These are phyloP conservation scores for Amphirosellinia nigrospora DNA, from an alignment of 495 filamentous ascomycete genomes.

Conservation along the genomic window DNA sequence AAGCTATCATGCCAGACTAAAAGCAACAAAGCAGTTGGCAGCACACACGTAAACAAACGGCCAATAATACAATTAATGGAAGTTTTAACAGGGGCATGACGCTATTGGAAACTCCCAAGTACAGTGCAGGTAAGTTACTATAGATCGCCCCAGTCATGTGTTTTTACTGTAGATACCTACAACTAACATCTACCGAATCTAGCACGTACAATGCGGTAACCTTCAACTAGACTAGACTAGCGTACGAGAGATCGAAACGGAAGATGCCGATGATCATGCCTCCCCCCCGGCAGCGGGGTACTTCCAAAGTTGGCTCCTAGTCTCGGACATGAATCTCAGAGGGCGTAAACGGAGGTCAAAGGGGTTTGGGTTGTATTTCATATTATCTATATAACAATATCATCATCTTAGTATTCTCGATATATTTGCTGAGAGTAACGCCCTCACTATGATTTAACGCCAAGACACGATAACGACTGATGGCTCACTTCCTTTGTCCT, in stretches of 20 bases:
- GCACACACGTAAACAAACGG: too few species aligned
- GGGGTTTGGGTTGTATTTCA: neutral
- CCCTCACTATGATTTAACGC: neutral
- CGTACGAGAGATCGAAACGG: neutral
- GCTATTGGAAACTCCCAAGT: neutral
- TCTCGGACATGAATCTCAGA: neutral
- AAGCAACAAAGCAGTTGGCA: too few species aligned
- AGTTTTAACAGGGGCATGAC: too few species aligned
- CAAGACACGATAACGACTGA: neutral
- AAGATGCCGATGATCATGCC: neutral
- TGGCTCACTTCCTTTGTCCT: slow-evolving; percentile 12
- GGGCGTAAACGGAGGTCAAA: slow-evolving; percentile 2
- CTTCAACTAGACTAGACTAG: neutral
- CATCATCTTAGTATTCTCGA: neutral
- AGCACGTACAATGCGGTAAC: neutral
- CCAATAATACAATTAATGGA: too few species aligned
- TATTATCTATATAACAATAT: neutral
- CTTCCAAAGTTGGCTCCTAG: neutral
- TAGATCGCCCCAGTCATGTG: too few species aligned
- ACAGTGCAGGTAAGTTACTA: too few species aligned
- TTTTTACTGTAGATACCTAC: neutral
- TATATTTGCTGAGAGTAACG: neutral
- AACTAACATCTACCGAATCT: neutral
- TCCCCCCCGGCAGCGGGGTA: neutral
- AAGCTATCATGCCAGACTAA: neutral